Conservation (phyloP, 2,329 filamentous ascomycete species). For the Epichloe aotearoae region DNA sequence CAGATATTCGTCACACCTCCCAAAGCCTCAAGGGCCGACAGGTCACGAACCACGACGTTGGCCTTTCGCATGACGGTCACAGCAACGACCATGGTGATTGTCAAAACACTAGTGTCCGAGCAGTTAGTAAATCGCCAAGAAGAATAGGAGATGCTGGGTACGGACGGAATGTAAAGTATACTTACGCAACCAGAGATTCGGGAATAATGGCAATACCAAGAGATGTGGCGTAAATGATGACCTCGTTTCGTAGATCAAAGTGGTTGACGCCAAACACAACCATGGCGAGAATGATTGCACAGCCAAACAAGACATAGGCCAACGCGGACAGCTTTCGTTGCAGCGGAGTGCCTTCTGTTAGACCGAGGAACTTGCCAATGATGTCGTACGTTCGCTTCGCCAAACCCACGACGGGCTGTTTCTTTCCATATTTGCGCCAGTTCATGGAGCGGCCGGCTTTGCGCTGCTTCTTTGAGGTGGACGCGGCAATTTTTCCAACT, state of each 20-base stretch:
- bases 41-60: constrained; percentile 51
- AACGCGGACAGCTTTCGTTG: constrained; percentile 68
- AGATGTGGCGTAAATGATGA: constrained; percentile 45
- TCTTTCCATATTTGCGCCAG: constrained; percentile 39
- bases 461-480: constrained; percentile 38
- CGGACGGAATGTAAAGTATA: constrained; percentile 8
- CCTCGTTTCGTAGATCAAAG: constrained; percentile 36
- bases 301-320: constrained; percentile 62
- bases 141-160: neutral
- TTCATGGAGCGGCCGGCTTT: constrained; percentile 43
- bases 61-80: constrained; percentile 51
- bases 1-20: constrained; percentile 62
- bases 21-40: constrained; percentile 54
- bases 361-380: constrained; percentile 44
- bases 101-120: constrained; percentile 38
- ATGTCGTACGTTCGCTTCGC: constrained; percentile 34
- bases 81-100: constrained; percentile 56
- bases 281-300: constrained; percentile 46
- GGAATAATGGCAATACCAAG: constrained; percentile 50
- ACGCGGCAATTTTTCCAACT: constrained; percentile 51
- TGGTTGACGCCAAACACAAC: constrained; percentile 46
- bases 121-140: constrained; percentile 3
- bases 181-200: constrained; percentile 49
- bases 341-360: constrained; percentile 59
- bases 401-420: constrained; percentile 33